Conservation (phyloP, 345 rosid genomes). For the Populus nigra region DNA sequence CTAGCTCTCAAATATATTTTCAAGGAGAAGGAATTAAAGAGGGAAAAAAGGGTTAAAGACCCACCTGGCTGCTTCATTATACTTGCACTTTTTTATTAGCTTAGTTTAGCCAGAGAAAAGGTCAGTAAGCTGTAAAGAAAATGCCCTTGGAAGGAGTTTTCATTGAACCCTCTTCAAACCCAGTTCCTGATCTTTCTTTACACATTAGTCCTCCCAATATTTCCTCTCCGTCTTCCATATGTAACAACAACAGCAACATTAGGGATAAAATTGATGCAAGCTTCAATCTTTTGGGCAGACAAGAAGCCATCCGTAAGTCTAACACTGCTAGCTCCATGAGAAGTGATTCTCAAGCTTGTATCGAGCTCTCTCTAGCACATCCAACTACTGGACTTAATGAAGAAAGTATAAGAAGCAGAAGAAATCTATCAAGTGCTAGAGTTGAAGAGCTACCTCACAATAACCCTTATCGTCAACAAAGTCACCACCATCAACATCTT, state of each 20-base stretch:
- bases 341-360: conserved; percentile 24
- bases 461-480: conserved; percentile 27
- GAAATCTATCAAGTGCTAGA: conserved; percentile 3
- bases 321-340: conserved; percentile 12
- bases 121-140: background rate
- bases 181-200: conserved; percentile 69
- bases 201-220: conserved; percentile 63
- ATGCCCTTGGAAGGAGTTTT: conserved; percentile 58
- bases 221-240: conserved; percentile 19
- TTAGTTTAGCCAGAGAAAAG: background rate
- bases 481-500: conserved; percentile 13
- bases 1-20: background rate
- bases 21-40: conserved; percentile 4
- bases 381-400: conserved; percentile 15
- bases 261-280: background rate
- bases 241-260: conserved; percentile 6
- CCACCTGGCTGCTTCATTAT: conserved; percentile 22
- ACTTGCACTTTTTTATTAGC: conserved; percentile 16
- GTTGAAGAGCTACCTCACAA: conserved; percentile 16
- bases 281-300: conserved; percentile 19
- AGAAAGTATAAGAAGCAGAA: background rate
- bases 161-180: conserved; percentile 46
- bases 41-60: conserved; percentile 17
- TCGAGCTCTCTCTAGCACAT: conserved; percentile 48
- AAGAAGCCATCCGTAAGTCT: conserved; percentile 16